phyloP scores from a whole-genome alignment of 305 asterid species.

The Rubia peregrina region DNA sequence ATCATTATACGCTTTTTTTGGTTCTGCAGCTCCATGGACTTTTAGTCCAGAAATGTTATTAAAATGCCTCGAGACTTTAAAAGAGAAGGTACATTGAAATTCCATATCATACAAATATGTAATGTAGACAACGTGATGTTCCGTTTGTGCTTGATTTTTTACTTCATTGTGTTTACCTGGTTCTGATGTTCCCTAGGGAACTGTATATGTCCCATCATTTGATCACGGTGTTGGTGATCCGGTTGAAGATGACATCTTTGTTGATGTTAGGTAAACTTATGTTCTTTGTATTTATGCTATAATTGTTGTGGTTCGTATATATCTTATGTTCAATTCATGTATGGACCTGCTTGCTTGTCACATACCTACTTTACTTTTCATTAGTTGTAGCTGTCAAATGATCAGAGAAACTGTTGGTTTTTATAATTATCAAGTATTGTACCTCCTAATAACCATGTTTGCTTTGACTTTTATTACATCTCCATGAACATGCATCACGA shows the following conservation, averaged over 20 bases:
- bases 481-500: not conserved
- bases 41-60: conserved; percentile 68
- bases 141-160: not conserved
- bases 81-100: conserved; percentile 44
- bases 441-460: not conserved
- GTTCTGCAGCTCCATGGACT: conserved; percentile 91
- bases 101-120: not conserved
- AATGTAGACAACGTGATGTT: not conserved
- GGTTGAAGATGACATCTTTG: conserved; percentile 80
- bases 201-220: conserved; percentile 79
- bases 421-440: not conserved
- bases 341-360: not conserved
- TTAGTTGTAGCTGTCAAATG: no score
- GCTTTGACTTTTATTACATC: no score
- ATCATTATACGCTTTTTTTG: conserved; percentile 21
- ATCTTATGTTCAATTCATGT: not conserved
- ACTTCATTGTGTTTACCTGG: not conserved
- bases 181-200: conserved; percentile 46
- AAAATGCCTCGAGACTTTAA: conserved; percentile 56
- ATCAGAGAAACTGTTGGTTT: no score
- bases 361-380: no score
- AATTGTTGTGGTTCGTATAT: conserved; percentile 7
- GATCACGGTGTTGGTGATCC: conserved; percentile 99
- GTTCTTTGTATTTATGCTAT: conserved; percentile 11
- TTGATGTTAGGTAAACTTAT: conserved; percentile 70